Evolutionary conservation across 108 stramenopile species (phyloP), one percentile per base, ranked within the genome.

Genomic region (Fragilaria crotonensis): DNA sequence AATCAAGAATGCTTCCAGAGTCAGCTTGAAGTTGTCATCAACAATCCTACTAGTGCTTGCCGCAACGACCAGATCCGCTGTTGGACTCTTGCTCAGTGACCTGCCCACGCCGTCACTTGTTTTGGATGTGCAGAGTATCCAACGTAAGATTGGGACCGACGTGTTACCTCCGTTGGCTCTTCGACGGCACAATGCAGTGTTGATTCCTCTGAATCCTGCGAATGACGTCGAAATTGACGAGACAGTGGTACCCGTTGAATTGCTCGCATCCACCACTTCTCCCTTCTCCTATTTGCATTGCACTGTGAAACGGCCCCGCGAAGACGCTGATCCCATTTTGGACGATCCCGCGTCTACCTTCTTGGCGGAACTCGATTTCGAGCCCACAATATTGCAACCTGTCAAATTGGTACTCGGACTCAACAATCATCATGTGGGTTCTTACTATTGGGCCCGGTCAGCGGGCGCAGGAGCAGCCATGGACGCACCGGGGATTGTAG

Each of bases 371-470:
- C 51, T 77, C 4, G 75, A 77, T 59, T 51, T 73, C 9, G 26
- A 53, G 23, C 62, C 71, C n/a, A 20, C 50, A 25, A 2, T 18
- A 28, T 52, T 2, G 18, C 18, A 2, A 28, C 3, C 45, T 46
- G 62, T 56, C 0, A 54, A 33, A 28, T 64, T 89, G 19, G 81
- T 79, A 7, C 66, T 89, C 21, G 87, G 87, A 17, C 54, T 85
- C 47, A 76, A 76, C 63, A 89, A 89, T 69, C 87, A 89, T 73
- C 83, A 85, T 55, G 87, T 85, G 0, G 83, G 83, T 5, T 72
- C 71, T 19, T 89, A 89, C 55, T 89, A 89, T 46, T 89, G 87
- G 82, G 87, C 87, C 4, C 52, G 87, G 29, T 72, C 74, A 32
- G 79, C 80, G 30, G 87, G 87, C 14, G 72, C 71, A 2, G 87